phyloP scores from a whole-genome alignment of 1,139 yeast species.

The Kodamaea suecica region DNA sequence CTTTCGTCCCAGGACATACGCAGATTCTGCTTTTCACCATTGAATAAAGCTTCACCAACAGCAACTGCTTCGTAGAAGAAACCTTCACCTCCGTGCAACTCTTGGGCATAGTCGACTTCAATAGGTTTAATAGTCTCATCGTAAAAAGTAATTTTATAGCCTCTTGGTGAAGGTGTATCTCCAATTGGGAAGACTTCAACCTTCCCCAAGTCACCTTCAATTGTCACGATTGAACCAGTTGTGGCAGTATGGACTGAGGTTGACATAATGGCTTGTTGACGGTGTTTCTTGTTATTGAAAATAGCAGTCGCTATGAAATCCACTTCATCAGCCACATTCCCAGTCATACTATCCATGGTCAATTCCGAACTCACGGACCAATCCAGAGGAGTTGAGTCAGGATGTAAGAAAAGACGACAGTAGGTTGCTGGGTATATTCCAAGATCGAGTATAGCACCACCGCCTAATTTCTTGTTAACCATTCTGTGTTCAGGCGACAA shows the following conservation, averaged over 20 bases:
- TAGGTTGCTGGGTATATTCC: constrained; percentile 59
- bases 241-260: constrained; percentile 17
- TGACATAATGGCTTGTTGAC: constrained; percentile 20
- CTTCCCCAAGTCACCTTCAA: constrained; percentile 22
- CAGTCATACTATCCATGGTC: constrained; percentile 18
- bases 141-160: constrained; percentile 12
- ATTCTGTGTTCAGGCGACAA: constrained; percentile 18
- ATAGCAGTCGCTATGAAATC: constrained; percentile 19
- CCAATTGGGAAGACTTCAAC: constrained; percentile 11
- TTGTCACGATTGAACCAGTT: constrained; percentile 13
- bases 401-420: constrained; percentile 38
- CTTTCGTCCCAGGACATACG: constrained; percentile 17
- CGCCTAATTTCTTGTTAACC: constrained; percentile 49
- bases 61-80: constrained; percentile 19
- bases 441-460: constrained; percentile 59
- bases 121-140: constrained; percentile 8
- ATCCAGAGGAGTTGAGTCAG: constrained; percentile 16
- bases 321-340: constrained; percentile 15
- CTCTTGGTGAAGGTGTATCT: constrained; percentile 19
- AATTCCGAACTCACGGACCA: constrained; percentile 19
- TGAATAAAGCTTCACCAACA: constrained; percentile 16
- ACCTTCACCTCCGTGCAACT: constrained; percentile 17
- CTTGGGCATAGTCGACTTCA: constrained; percentile 10
- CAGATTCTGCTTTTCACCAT: constrained; percentile 13
- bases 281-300: constrained; percentile 18